These are phyloP conservation scores for Sporothrix brunneoviolacea DNA, from an alignment of 2,329 filamentous ascomycete species.

Conservation along the genomic window DNA sequence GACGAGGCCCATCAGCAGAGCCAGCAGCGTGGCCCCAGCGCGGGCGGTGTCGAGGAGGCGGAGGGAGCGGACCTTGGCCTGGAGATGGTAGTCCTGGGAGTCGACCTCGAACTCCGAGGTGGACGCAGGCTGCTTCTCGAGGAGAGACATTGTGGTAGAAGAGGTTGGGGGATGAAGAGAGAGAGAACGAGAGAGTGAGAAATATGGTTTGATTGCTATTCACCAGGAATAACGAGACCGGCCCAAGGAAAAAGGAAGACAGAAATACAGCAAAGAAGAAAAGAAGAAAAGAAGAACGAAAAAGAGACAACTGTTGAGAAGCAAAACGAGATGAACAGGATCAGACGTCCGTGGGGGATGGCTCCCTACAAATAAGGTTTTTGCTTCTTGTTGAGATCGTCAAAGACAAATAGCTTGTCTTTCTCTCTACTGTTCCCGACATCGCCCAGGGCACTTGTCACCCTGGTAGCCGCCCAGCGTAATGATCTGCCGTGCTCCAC, in stretches of 20 bases:
- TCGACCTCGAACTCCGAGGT: conserved; percentile 45
- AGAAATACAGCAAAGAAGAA: background rate
- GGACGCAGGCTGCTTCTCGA: conserved; percentile 21
- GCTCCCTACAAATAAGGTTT: background rate
- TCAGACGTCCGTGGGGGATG: background rate
- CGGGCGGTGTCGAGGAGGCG: conserved; percentile 38
- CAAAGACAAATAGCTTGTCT: no score
- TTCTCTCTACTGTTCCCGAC: no score
- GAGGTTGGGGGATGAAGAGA: background rate
- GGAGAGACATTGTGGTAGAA: conserved; percentile 9
- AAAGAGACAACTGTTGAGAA: background rate
- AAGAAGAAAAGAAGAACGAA: background rate
- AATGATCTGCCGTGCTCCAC: no score
- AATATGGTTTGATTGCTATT: no score
- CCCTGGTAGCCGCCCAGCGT: no score
- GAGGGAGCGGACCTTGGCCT: conserved; percentile 33
- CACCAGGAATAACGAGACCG: conserved; percentile 1
- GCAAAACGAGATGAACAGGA: background rate
- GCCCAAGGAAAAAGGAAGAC: background rate
- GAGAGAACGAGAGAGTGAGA: background rate
- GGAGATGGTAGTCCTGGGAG: conserved; percentile 31
- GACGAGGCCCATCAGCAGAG: conserved; percentile 44
- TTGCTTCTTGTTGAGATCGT: no score
- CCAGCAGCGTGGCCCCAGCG: conserved; percentile 42
- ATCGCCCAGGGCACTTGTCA: no score